phyloP scores from a whole-genome alignment of 805 yeast genomes.

The Saturnispora galanensis region DNA sequence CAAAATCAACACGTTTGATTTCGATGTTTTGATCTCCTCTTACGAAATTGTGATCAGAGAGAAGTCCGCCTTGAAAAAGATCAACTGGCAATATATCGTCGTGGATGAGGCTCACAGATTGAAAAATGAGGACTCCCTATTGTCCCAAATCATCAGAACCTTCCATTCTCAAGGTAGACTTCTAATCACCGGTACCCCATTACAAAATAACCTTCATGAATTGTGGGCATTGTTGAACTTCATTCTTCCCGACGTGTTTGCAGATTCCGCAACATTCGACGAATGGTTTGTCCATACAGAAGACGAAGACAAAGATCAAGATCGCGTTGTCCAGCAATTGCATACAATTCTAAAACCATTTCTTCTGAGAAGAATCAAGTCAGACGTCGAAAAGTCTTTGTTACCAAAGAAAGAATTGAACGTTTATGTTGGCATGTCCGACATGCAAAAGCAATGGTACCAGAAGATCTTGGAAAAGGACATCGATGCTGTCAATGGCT shows the following conservation, averaged over 20 bases:
- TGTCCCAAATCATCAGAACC: conserved; percentile 84
- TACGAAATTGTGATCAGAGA: conserved; percentile 92
- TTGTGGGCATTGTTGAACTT: conserved; percentile 92
- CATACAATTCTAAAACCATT: conserved; percentile 87
- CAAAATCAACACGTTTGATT: conserved; percentile 57
- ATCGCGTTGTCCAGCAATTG: conserved; percentile 74
- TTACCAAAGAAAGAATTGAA: conserved; percentile 87
- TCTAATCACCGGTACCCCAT: conserved; percentile 90
- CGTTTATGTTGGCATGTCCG: conserved; percentile 88
- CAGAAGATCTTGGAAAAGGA: conserved; percentile 81
- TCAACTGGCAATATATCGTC: conserved; percentile 88
- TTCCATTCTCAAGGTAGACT: conserved; percentile 80
- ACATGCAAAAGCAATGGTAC: conserved; percentile 92
- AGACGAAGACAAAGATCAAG: conserved; percentile 71
- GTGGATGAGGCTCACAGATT: conserved; percentile 97
- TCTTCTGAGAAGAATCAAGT: conserved; percentile 75
- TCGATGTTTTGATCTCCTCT: conserved; percentile 85
- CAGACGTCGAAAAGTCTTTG: conserved; percentile 86
- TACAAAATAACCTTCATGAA: conserved; percentile 91
- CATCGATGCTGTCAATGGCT: conserved; percentile 94
- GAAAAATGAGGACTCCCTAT: conserved; percentile 85
- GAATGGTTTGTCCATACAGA: conserved; percentile 78
- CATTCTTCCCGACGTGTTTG: conserved; percentile 87
- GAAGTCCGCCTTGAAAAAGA: conserved; percentile 65
- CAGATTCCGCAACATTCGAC: conserved; percentile 82